These are phyloP conservation scores for Rhodofomes roseus DNA, from an alignment of 1,284 basidiomycete species.

Conservation along the genomic window DNA sequence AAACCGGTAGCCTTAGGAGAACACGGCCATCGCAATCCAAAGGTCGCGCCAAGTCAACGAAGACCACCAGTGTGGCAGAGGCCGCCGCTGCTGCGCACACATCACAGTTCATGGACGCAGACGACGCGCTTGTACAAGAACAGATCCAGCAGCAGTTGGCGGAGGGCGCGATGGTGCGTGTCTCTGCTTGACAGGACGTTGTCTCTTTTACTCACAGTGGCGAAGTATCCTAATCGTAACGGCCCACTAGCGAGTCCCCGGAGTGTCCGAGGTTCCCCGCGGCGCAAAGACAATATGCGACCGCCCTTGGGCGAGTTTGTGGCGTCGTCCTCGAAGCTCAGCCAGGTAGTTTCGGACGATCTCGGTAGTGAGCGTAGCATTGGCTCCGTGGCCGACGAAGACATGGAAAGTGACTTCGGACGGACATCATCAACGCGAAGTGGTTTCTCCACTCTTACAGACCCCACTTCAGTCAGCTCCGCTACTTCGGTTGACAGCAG, in stretches of 20 bases:
- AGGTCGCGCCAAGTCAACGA: conserved; percentile 32
- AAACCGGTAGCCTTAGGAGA: conserved; percentile 46
- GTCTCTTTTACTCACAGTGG: background rate
- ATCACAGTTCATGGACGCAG: conserved; percentile 90
- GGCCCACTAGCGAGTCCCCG: conserved; percentile 58
- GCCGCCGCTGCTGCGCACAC: conserved; percentile 45
- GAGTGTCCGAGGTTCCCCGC: conserved; percentile 63
- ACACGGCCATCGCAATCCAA: conserved; percentile 31
- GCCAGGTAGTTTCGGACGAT: conserved; percentile 41
- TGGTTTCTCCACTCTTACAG: conserved; percentile 43
- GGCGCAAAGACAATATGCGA: conserved; percentile 37
- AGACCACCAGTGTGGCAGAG: conserved; percentile 37
- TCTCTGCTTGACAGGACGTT: background rate
- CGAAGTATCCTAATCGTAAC: conserved; percentile 52
- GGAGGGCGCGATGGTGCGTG: conserved; percentile 65
- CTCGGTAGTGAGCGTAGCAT: conserved; percentile 36
- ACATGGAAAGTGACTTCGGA: conserved; percentile 48
- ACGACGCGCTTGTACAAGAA: conserved; percentile 80
- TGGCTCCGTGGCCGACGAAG: conserved; percentile 30
- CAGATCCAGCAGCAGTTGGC: conserved; percentile 82
- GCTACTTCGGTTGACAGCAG: conserved; percentile 32
- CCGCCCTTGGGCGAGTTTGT: conserved; percentile 27
- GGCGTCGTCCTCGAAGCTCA: conserved; percentile 32
- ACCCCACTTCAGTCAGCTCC: conserved; percentile 58
- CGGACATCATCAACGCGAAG: conserved; percentile 43